Conservation (phyloP, 1,139 yeast species). For the Scheffersomyces stambukii region DNA sequence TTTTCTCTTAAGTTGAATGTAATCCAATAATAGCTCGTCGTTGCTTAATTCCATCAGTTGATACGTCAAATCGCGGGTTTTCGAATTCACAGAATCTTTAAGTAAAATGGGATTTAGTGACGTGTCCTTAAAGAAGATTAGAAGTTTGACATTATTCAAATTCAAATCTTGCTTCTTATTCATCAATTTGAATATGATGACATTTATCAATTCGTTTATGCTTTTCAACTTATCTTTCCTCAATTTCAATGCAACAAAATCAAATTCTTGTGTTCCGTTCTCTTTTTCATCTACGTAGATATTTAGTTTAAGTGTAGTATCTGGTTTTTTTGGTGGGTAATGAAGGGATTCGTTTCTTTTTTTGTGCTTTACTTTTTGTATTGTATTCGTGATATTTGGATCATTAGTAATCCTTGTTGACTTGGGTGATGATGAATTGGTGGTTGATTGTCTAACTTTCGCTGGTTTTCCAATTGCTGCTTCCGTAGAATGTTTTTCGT, state of each 20-base stretch:
- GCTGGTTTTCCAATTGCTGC: no score
- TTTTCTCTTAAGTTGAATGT: conserved; percentile 23
- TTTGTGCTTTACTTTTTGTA: no score
- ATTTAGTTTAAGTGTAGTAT: conserved; percentile 3
- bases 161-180: conserved; percentile 14
- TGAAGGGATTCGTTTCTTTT: no score
- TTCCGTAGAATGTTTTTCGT: no score
- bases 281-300: conserved; percentile 3
- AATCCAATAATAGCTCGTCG: conserved; percentile 23
- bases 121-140: conserved; percentile 22
- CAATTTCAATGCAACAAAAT: conserved; percentile 19
- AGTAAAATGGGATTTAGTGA: conserved; percentile 23
- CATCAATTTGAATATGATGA: conserved; percentile 19
- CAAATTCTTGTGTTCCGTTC: no score
- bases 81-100: conserved; percentile 9
- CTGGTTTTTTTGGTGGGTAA: no score
- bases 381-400: no score
- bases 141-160: conserved; percentile 15
- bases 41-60: conserved; percentile 4
- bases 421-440: no score
- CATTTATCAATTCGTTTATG: conserved; percentile 23
- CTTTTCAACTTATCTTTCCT: conserved; percentile 23
- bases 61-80: background rate
- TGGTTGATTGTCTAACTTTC: no score
- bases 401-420: no score